Conservation (phyloP, 1,284 basidiomycete species). For the Singerocomus inundabilis region DNA sequence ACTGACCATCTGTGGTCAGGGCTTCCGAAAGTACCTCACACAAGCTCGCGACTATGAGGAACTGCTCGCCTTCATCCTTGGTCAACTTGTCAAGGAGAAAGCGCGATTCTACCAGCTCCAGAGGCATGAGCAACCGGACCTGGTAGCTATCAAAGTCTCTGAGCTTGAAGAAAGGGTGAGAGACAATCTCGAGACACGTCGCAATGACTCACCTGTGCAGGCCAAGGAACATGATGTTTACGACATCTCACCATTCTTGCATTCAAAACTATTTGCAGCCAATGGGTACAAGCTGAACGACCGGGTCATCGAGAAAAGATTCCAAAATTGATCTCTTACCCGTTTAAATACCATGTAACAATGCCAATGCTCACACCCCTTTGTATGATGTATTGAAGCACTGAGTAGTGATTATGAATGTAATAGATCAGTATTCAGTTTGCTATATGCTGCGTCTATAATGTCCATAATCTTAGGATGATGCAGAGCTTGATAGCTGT, state of each 20-base stretch:
- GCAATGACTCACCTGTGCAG: slow-evolving; percentile 41
- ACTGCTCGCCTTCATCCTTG: slow-evolving; percentile 90
- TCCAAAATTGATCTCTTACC: slow-evolving; percentile 39
- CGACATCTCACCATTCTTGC: slow-evolving; percentile 84
- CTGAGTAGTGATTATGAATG: slow-evolving; percentile 36
- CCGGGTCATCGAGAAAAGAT: slow-evolving; percentile 68
- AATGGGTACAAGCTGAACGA: slow-evolving; percentile 84
- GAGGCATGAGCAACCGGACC: slow-evolving; percentile 72
- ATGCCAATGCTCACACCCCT: slow-evolving; percentile 3
- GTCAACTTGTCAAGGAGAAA: slow-evolving; percentile 93
- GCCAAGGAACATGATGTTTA: slow-evolving; percentile 95
- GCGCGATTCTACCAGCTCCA: slow-evolving; percentile 81
- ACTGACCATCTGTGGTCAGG: slow-evolving; percentile 45
- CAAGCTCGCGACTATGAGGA: slow-evolving; percentile 96
- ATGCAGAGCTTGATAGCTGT: slow-evolving; percentile 12
- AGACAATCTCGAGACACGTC: slow-evolving; percentile 9
- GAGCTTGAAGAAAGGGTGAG: slow-evolving; percentile 83
- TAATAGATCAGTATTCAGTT: slow-evolving; percentile 25
- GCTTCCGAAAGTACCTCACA: slow-evolving; percentile 96
- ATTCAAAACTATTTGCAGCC: slow-evolving; percentile 79
- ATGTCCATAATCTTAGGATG: slow-evolving; percentile 23
- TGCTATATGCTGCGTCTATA: slow-evolving; percentile 23
- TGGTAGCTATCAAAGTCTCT: slow-evolving; percentile 69
- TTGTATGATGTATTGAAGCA: slow-evolving; percentile 18
- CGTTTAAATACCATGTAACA: slow-evolving; percentile 1